Evolutionary conservation across 192 early-diverging fungal species (phyloP).

Genomic region (Podila epicladia): DNA sequence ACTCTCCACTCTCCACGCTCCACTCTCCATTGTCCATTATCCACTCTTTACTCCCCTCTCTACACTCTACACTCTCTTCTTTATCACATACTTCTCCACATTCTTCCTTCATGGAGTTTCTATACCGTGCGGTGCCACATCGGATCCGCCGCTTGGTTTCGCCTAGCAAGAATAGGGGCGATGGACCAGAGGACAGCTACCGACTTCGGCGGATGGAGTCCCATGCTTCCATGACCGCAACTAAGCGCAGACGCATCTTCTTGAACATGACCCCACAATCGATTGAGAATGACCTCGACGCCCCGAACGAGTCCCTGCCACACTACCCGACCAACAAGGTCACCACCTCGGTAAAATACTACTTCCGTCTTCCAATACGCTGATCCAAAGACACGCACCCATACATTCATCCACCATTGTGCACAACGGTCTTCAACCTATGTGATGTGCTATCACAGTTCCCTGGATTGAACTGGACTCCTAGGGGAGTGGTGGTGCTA

Average conservation of each 20-base stretch:
- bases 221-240: constrained; percentile 41
- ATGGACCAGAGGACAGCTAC: constrained; percentile 49
- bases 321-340: constrained; percentile 45
- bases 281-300: constrained; percentile 41
- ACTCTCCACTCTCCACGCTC: constrained; percentile 6
- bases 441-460: no score
- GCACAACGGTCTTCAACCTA: no score
- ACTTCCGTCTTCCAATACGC: constrained; percentile 8
- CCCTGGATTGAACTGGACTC: no score
- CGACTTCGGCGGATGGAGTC: constrained; percentile 48
- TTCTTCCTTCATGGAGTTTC: constrained; percentile 29
- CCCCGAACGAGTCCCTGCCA: constrained; percentile 32
- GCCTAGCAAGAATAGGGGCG: constrained; percentile 21
- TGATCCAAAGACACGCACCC: no score
- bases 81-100: not conserved
- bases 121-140: constrained; percentile 46
- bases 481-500: no score
- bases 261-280: constrained; percentile 48
- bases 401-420: no score
- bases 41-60: not conserved
- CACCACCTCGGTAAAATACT: constrained; percentile 52
- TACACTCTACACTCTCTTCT: not conserved
- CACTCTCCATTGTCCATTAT: not conserved
- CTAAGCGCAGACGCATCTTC: constrained; percentile 47
- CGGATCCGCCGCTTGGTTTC: constrained; percentile 35